Conservation (phyloP, 2,329 filamentous ascomycete species). For the Fusarium setosum region DNA sequence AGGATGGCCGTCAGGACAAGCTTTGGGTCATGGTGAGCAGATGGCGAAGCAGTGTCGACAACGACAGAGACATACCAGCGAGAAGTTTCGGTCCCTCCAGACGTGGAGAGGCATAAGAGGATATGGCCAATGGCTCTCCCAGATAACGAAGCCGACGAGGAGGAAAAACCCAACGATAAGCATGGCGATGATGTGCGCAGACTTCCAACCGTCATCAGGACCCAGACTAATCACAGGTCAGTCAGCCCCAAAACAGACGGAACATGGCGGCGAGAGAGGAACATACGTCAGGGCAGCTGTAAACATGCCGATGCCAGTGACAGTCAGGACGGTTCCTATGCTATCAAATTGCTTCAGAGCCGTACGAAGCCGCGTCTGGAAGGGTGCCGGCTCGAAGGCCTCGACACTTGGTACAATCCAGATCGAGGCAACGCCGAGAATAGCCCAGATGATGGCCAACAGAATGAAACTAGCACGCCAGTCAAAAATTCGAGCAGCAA, state of each 20-base stretch:
- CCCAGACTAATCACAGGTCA: slow-evolving; percentile 59
- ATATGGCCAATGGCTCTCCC: slow-evolving; percentile 66
- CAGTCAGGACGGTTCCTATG: slow-evolving; percentile 68
- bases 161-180: slow-evolving; percentile 69
- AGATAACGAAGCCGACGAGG: slow-evolving; percentile 68
- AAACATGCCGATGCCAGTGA: slow-evolving; percentile 74
- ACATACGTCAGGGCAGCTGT: slow-evolving; percentile 69
- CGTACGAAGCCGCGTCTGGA: slow-evolving; percentile 28
- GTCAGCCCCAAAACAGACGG: neutral
- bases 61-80: slow-evolving; percentile 57
- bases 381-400: slow-evolving; percentile 51
- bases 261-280: slow-evolving; percentile 1
- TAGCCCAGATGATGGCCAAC: slow-evolving; percentile 71
- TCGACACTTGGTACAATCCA: slow-evolving; percentile 71
- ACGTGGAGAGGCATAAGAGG: slow-evolving; percentile 65
- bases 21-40: slow-evolving; percentile 43
- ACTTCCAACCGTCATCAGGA: slow-evolving; percentile 71
- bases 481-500: slow-evolving; percentile 69
- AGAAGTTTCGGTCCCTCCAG: slow-evolving; percentile 74
- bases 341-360: slow-evolving; percentile 70
- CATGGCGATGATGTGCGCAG: slow-evolving; percentile 70
- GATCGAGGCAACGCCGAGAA: slow-evolving; percentile 66
- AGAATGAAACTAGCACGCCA: slow-evolving; percentile 74
- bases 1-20: slow-evolving; percentile 67
- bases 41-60: neutral